phyloP scores from a whole-genome alignment of 371 early-diverging fungal genomes.

The Caulochytrium protostelioides region DNA sequence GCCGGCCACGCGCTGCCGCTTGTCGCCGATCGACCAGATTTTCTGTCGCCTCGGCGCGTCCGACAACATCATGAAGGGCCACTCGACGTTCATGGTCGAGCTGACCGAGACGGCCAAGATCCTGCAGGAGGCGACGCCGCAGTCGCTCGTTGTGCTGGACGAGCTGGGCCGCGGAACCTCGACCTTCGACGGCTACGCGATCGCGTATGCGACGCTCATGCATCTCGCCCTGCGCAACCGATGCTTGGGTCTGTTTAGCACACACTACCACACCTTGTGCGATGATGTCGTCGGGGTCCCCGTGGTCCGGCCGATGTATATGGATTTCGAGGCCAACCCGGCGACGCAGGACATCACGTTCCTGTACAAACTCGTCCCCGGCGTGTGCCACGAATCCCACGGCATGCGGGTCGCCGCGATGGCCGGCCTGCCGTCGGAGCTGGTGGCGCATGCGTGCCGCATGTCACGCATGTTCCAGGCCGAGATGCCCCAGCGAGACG shows the following conservation, averaged over 20 bases:
- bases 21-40: constrained; percentile 88
- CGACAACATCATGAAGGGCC: constrained; percentile 88
- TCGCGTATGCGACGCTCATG: constrained; percentile 85
- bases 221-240: constrained; percentile 59
- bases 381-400: constrained; percentile 32
- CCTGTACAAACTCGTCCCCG: constrained; percentile 65
- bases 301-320: constrained; percentile 28
- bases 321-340: constrained; percentile 36
- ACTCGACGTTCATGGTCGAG: constrained; percentile 99
- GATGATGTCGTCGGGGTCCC: constrained; percentile 25
- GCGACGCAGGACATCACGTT: constrained; percentile 67
- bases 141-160: constrained; percentile 95
- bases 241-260: constrained; percentile 85
- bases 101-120: constrained; percentile 89
- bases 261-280: constrained; percentile 65
- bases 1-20: constrained; percentile 51
- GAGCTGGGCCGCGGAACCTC: constrained; percentile 98
- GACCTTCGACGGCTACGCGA: constrained; percentile 94
- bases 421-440: too few relatives aligned
- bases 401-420: constrained; percentile 48
- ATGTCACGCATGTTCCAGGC: too few relatives aligned
- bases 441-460: too few relatives aligned
- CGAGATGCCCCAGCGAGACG: too few relatives aligned
- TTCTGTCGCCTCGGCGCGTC: constrained; percentile 91
- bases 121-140: constrained; percentile 70